Percentiles rank a stretch among this genome's conserved stretches.
These are phyloP conservation scores for Phytophthora ohioensis DNA, from an alignment of 352 stramenopile species.

Conservation along the genomic window DNA sequence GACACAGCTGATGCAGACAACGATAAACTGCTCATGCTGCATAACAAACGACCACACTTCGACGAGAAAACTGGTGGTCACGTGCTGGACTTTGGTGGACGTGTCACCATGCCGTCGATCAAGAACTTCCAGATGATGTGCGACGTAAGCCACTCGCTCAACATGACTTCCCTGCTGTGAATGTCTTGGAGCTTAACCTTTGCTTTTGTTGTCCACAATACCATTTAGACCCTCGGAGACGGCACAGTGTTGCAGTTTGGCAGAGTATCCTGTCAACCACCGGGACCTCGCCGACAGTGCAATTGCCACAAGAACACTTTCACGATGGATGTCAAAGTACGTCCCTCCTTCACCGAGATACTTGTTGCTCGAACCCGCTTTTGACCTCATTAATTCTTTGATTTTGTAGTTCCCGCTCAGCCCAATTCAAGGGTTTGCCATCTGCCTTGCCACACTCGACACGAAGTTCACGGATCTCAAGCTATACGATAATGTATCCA, in stretches of 20 bases:
- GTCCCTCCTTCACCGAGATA: neutral
- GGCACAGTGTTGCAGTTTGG: slow-evolving; percentile 67
- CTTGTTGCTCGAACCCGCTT: neutral
- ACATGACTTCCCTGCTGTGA: slow-evolving; percentile 52
- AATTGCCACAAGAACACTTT: slow-evolving; percentile 91
- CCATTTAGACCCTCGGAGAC: slow-evolving; percentile 42
- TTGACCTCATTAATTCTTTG: neutral
- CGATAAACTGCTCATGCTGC: slow-evolving; percentile 62
- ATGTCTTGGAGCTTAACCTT: neutral
- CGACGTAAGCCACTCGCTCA: slow-evolving; percentile 39
- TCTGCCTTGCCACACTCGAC: slow-evolving; percentile 90
- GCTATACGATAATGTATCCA: slow-evolving; percentile 55
- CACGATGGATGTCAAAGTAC: slow-evolving; percentile 92
- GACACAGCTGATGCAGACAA: slow-evolving; percentile 6
- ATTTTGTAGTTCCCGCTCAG: slow-evolving; percentile 75
- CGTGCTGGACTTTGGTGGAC: slow-evolving; percentile 71
- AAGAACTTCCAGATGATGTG: slow-evolving; percentile 81
- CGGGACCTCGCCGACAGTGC: slow-evolving; percentile 55
- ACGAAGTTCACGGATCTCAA: slow-evolving; percentile 72
- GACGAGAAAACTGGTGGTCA: slow-evolving; percentile 60
- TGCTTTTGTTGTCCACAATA: neutral
- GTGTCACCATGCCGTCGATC: slow-evolving; percentile 73
- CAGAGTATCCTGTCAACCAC: slow-evolving; percentile 65
- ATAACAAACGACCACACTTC: slow-evolving; percentile 90
- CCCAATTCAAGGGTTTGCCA: slow-evolving; percentile 89